phyloP scores from a whole-genome alignment of 805 yeast genomes.

The Kodamaea leandrae region DNA sequence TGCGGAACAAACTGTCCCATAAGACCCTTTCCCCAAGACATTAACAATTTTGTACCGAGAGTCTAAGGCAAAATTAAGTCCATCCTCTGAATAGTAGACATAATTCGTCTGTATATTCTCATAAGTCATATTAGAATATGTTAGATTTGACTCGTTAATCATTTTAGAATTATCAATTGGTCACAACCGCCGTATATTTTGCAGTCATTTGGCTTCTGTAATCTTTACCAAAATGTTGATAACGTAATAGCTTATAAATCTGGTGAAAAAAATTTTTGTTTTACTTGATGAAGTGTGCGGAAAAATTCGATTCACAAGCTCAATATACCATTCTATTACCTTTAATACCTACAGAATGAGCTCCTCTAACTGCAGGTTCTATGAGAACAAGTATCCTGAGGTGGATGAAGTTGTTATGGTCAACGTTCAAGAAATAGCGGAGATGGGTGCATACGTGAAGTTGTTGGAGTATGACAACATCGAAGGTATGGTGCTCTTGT shows the following conservation, averaged over 20 bases:
- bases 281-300: slow-evolving; percentile 1
- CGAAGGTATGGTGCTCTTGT: slow-evolving; percentile 96
- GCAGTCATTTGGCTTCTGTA: slow-evolving; percentile 3
- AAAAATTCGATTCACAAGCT: background rate
- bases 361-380: slow-evolving; percentile 89
- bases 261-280: slow-evolving; percentile 8
- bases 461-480: slow-evolving; percentile 95
- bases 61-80: slow-evolving; percentile 61
- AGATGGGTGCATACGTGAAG: slow-evolving; percentile 98
- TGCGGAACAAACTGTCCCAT: slow-evolving; percentile 83
- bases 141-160: background rate
- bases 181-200: slow-evolving; percentile 1
- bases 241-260: slow-evolving; percentile 3
- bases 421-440: slow-evolving; percentile 96
- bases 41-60: slow-evolving; percentile 54
- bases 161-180: too few relatives aligned
- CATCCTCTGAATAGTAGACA: slow-evolving; percentile 26
- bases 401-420: slow-evolving; percentile 99
- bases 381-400: slow-evolving; percentile 97
- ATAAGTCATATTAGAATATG: background rate
- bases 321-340: background rate
- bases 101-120: background rate
- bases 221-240: background rate
- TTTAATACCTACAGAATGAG: slow-evolving; percentile 48
- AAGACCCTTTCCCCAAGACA: slow-evolving; percentile 78